A percentile compares a stretch with the other conserved stretches of the same genome.
Evolutionary conservation across 2,329 filamentous ascomycete genomes (phyloP).

Genomic region (Fusarium sp.): DNA sequence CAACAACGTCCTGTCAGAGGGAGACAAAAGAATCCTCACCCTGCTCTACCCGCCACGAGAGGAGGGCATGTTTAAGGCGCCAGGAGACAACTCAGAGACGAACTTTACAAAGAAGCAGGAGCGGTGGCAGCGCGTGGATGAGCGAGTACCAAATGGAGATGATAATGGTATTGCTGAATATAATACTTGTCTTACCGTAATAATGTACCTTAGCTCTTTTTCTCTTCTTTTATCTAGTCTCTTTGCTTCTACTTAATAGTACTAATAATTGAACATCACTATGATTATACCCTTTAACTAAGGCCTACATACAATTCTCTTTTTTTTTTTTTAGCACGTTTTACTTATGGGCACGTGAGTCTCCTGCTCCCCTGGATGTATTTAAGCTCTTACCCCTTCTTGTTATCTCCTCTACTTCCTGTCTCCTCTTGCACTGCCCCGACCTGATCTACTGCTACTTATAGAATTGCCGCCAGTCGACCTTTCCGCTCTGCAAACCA

Average conservation of each 20-base stretch:
- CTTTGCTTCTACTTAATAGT: too few relatives aligned
- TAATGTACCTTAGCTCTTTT: too few relatives aligned
- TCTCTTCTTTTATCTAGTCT: too few relatives aligned
- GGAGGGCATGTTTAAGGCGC: not conserved
- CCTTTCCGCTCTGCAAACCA: not conserved
- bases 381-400: not conserved
- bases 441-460: not conserved
- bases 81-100: not conserved
- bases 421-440: not conserved
- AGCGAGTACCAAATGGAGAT: not conserved
- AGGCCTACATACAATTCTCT: not conserved
- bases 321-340: not conserved
- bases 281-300: not conserved
- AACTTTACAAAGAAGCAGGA: not conserved
- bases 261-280: not conserved
- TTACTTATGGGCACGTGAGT: not conserved
- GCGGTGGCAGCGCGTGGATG: not conserved
- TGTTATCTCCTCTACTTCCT: not conserved
- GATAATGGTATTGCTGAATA: not conserved
- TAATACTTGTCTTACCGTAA: too few relatives aligned
- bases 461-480: not conserved
- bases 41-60: not conserved
- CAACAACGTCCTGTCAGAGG: not conserved
- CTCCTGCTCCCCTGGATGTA: not conserved
- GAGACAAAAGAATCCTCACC: not conserved